Evolutionary conservation across 2,329 filamentous ascomycete species (phyloP), one percentile per base, ranked within the genome.

Genomic region (Fusarium zealandicum): DNA sequence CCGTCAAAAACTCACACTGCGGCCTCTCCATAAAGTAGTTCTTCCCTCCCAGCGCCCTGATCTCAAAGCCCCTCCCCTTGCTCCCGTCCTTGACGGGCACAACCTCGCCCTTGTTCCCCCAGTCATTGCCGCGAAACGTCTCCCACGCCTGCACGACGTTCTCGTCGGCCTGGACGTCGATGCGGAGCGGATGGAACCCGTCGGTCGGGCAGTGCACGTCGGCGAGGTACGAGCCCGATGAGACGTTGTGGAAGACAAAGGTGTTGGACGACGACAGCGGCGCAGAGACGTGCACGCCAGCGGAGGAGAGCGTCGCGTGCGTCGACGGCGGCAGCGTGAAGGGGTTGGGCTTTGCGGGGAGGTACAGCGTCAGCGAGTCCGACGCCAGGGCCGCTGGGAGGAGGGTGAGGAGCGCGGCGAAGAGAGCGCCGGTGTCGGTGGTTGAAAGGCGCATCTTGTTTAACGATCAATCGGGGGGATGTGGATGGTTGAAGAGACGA

Each of bases 101-200:
- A 38, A 72, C 80, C 76, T 90, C 88, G 13, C 93, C 93, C 69
- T 86, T 89, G 71, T 96, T 96, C 14, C 81, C 86, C 92, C 93
- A 97, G 65, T 95, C 90, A 67, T 96, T 93, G 1, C 92, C 92
- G 40, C 92, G 81, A 72, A 88, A 96, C 20, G 92, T 96, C 78
- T 93, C 90, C 88, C 90, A 95, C 22, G 87, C 87, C 35, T 81
- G 76, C 3, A 92, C 79, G 63, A 76, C 72, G 17, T 74, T 66
- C 3, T 68, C 61, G 10, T 38, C 42, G 28, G 41, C 46, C 40
- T 56, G 51, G 14, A 95, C 83, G 70, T 98, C 95, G 25, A 98
- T 83, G 37, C 93, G 82, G 72, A 96, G 79, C 10, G 92, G 90
- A 64, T 86, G 83, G 72, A 97, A 98, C 46, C 81, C 81, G 73